Conservation (phyloP, 805 yeast genomes). For the Barnettozyma sp. region DNA sequence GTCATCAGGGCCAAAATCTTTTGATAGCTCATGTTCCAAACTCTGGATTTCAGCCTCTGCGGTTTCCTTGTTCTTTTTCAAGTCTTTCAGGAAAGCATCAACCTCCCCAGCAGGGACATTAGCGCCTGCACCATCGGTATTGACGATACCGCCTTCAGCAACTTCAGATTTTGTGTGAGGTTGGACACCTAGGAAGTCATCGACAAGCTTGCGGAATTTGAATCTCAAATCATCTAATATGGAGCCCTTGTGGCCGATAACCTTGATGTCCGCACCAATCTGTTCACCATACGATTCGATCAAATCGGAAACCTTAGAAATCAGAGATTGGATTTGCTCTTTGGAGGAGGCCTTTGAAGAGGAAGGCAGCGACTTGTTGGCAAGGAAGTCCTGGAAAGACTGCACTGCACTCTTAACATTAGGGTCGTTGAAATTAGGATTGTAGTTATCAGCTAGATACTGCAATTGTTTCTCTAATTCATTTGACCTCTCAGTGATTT, state of each 20-base stretch:
- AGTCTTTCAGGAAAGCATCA: slow-evolving; percentile 10
- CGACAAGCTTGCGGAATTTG: slow-evolving; percentile 10
- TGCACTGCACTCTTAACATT: slow-evolving; percentile 60
- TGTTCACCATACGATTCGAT: not conserved
- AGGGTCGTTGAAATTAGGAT: slow-evolving; percentile 71
- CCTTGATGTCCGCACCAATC: slow-evolving; percentile 2
- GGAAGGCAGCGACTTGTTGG: slow-evolving; percentile 7
- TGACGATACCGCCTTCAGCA: slow-evolving; percentile 4
- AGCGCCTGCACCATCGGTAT: slow-evolving; percentile 1
- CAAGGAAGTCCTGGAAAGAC: slow-evolving; percentile 40
- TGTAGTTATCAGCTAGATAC: slow-evolving; percentile 46
- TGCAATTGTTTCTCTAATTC: slow-evolving; percentile 39
- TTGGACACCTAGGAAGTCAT: slow-evolving; percentile 20
- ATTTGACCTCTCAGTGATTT: slow-evolving; percentile 18
- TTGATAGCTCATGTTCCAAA: slow-evolving; percentile 13
- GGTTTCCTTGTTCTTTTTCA: slow-evolving; percentile 9
- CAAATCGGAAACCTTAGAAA: not conserved
- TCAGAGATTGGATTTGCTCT: not conserved
- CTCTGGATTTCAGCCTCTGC: slow-evolving; percentile 15
- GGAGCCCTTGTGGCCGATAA: not conserved
- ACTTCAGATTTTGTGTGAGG: slow-evolving; percentile 10
- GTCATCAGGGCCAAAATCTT: slow-evolving; percentile 53
- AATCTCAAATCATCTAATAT: slow-evolving; percentile 11
- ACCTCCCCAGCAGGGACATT: slow-evolving; percentile 4
- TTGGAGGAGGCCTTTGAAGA: not conserved